Evolutionary conservation across 129 eudicot genomes (phyloP).

Genomic region (Flaveria sonorensis): DNA sequence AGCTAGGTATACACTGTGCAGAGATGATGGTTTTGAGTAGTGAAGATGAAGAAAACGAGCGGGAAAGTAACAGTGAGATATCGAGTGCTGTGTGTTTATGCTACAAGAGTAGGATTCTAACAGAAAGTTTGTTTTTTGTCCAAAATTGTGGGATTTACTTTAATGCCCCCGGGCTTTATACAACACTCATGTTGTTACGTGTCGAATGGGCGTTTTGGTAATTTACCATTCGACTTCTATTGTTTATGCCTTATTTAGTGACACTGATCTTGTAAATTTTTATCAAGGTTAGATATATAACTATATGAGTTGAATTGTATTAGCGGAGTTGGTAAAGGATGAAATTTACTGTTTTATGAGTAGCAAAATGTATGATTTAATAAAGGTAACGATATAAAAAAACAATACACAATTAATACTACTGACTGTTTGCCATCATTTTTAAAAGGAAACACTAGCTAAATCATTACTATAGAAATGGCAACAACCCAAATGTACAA

Average conservation of each 20-base stretch:
- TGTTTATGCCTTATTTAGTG: neutral
- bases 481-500: too few species aligned
- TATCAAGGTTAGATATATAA: too few species aligned
- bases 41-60: slow-evolving; percentile 16
- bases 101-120: neutral
- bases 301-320: too few species aligned
- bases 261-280: too few species aligned
- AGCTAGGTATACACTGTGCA: slow-evolving; percentile 19
- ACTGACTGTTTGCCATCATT: too few species aligned
- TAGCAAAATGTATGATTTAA: too few species aligned
- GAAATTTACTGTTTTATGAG: too few species aligned
- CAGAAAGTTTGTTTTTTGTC: slow-evolving; percentile 22
- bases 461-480: too few species aligned
- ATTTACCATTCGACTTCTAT: neutral
- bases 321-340: too few species aligned
- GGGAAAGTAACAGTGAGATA: slow-evolving; percentile 14
- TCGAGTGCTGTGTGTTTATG: neutral
- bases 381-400: too few species aligned
- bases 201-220: neutral
- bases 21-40: slow-evolving; percentile 16
- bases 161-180: neutral
- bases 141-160: neutral
- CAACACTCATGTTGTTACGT: neutral
- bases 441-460: too few species aligned
- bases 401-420: too few species aligned